Percentiles rank a stretch among this genome's conserved stretches.
phyloP scores from a whole-genome alignment of 2,329 filamentous ascomycete genomes.

The Epichloe coenophiala region DNA sequence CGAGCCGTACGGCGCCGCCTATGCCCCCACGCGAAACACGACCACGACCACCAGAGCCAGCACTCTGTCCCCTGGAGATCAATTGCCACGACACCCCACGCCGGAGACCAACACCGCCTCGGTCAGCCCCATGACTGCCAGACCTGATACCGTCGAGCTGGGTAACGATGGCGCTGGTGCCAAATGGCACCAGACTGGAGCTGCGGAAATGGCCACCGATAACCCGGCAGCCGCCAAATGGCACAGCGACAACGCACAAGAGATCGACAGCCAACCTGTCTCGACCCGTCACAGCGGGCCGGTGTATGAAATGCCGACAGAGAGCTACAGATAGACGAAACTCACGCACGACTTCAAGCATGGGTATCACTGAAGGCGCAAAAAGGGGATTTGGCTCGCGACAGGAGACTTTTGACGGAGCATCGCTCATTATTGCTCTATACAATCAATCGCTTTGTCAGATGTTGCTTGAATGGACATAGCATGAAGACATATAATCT shows the following conservation, averaged over 20 bases:
- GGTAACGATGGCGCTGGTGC: conserved; percentile 5
- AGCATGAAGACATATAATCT: neutral
- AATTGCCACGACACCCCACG: conserved; percentile 13
- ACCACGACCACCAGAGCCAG: conserved; percentile 8
- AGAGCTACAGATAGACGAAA: conserved; percentile 19
- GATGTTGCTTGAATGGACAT: neutral
- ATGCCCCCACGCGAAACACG: conserved; percentile 12
- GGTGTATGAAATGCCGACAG: conserved; percentile 30
- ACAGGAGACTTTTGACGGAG: neutral
- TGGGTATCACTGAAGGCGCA: neutral
- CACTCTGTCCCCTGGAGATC: conserved; percentile 9
- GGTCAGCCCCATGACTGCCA: conserved; percentile 7
- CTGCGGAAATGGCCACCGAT: conserved; percentile 21
- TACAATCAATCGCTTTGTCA: neutral
- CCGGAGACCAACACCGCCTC: conserved; percentile 10
- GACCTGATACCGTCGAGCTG: conserved; percentile 8
- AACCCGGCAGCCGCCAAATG: conserved; percentile 18
- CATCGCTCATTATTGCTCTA: neutral
- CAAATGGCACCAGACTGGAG: conserved; percentile 5
- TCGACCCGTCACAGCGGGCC: conserved; percentile 20
- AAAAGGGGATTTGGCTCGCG: neutral
- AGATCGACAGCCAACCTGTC: conserved; percentile 25
- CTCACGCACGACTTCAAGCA: neutral
- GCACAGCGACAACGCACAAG: conserved; percentile 22
- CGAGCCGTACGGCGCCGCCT: conserved; percentile 18